Percentiles rank a stretch among this genome's conserved stretches.
phyloP scores from a whole-genome alignment of 2,329 filamentous ascomycete species.

The Ceratocystis huliohia region DNA sequence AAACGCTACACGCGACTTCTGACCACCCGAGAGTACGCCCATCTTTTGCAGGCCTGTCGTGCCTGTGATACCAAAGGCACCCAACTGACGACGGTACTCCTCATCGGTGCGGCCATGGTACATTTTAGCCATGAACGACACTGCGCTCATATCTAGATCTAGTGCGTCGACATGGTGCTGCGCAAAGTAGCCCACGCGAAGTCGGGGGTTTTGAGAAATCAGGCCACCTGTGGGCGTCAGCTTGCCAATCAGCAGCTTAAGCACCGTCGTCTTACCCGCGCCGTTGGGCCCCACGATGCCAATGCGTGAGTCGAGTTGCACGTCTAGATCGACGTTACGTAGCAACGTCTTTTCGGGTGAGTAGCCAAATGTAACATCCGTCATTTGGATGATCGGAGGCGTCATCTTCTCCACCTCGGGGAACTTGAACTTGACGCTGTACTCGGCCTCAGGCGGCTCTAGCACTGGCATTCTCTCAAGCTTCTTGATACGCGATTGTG shows the following conservation, averaged over 20 bases:
- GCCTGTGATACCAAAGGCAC: slow-evolving; percentile 79
- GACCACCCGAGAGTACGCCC: slow-evolving; percentile 84
- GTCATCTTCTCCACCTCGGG: slow-evolving; percentile 96
- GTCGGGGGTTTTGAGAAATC: slow-evolving; percentile 76
- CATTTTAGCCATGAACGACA: slow-evolving; percentile 88
- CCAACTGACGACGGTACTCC: slow-evolving; percentile 89
- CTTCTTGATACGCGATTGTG: slow-evolving; percentile 98
- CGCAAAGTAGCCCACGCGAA: slow-evolving; percentile 91
- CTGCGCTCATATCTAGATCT: slow-evolving; percentile 76
- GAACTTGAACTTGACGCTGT: slow-evolving; percentile 93
- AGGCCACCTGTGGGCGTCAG: slow-evolving; percentile 63
- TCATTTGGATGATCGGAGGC: slow-evolving; percentile 96
- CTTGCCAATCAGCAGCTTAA: slow-evolving; percentile 90
- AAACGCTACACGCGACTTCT: slow-evolving; percentile 96
- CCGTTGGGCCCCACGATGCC: slow-evolving; percentile 99
- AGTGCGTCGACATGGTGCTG: slow-evolving; percentile 97
- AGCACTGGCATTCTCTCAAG: slow-evolving; percentile 92
- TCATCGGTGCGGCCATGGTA: slow-evolving; percentile 89
- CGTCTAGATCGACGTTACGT: slow-evolving; percentile 79
- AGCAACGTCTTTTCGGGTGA: slow-evolving; percentile 65
- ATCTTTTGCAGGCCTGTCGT: slow-evolving; percentile 96
- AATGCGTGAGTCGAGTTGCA: slow-evolving; percentile 94
- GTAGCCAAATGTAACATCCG: slow-evolving; percentile 83
- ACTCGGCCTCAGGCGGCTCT: slow-evolving; percentile 81
- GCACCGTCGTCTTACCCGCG: slow-evolving; percentile 94